Percentiles rank a stretch among this genome's conserved stretches.
Conservation (phyloP, 306 rosid genomes). For the Citrullus amarus region DNA sequence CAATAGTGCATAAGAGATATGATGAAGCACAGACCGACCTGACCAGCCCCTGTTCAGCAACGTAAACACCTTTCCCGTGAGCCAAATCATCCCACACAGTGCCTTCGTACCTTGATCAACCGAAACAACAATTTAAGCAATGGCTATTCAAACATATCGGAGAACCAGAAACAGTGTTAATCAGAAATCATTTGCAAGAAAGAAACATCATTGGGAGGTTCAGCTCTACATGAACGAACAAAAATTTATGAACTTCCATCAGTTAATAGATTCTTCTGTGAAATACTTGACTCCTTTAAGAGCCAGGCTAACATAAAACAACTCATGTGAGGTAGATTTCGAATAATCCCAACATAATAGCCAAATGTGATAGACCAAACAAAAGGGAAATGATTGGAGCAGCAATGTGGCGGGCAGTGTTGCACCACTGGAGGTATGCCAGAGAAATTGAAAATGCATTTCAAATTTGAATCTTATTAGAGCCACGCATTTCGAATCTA, state of each 20-base stretch:
- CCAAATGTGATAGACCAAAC: not conserved
- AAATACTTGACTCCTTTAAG: not conserved
- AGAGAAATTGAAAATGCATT: not conserved
- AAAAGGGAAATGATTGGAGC: not conserved
- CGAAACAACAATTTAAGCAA: not conserved
- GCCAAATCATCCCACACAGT: constrained; percentile 97
- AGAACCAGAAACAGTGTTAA: not conserved
- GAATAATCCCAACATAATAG: not conserved
- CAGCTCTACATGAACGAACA: not conserved
- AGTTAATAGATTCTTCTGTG: not conserved
- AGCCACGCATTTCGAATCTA: not conserved
- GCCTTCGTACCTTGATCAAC: constrained; percentile 68
- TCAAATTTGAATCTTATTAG: not conserved
- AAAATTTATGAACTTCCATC: not conserved
- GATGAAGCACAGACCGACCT: constrained; percentile 40
- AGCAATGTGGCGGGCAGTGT: not conserved
- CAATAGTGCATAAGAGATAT: not conserved
- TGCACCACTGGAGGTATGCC: too few species aligned
- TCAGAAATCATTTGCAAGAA: not conserved
- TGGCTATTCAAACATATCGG: not conserved
- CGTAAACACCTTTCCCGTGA: constrained; percentile 87
- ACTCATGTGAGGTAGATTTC: not conserved
- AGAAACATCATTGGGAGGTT: not conserved
- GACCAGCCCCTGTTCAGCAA: constrained; percentile 49
- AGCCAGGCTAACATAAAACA: not conserved